Evolutionary conservation across 1,284 basidiomycete species (phyloP), one percentile per base, ranked within the genome.

Genomic region (Ganoderma lucidum): DNA sequence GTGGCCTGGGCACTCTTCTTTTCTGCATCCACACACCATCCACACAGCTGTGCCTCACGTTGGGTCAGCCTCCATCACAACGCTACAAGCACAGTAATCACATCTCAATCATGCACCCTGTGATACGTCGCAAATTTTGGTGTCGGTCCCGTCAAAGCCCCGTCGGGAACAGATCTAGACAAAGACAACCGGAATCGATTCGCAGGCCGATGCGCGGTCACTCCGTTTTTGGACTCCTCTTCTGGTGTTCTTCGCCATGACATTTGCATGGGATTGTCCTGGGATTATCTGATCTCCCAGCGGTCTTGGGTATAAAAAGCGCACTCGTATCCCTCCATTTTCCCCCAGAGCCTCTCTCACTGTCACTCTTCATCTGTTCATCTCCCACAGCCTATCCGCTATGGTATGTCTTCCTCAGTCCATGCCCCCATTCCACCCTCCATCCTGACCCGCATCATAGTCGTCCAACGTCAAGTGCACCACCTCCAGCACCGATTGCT

Each of bases 391-490:
- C 19, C 37, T 44, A 10, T 41, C 63, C 67, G 60, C 19, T 59
- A 75, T 73, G 71, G 74, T 75, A 48, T 63, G 71, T 51, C 8
- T 10, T 4, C 30, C 63, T 30, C 23, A 44, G 35, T 17, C n/a
- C 3, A n/a, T 28, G 4, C n/a, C 8, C 56, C 51, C 17, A 48
- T 51, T 17, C 12, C 30, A 45, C 17, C 37, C 63, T 23, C 37
- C 30, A 10, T 23, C n/a, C 39, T 58, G 17, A 42, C 19, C 2
- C 6, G 6, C 23, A 0, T 23, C 51, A 2, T 32, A 48, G 23
- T 41, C 60, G 68, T 55, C 71, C 68, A 70, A 76, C 67, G 75
- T 76, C 30, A 76, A 78, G 74, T 77, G 76, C 72, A 73, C 76
- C 70, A 73, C 74, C 65, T 71, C 72, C 62, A 74, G 63, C 70